These are phyloP conservation scores for Seminavis robusta DNA, from an alignment of 108 stramenopile genomes.

Conservation along the genomic window DNA sequence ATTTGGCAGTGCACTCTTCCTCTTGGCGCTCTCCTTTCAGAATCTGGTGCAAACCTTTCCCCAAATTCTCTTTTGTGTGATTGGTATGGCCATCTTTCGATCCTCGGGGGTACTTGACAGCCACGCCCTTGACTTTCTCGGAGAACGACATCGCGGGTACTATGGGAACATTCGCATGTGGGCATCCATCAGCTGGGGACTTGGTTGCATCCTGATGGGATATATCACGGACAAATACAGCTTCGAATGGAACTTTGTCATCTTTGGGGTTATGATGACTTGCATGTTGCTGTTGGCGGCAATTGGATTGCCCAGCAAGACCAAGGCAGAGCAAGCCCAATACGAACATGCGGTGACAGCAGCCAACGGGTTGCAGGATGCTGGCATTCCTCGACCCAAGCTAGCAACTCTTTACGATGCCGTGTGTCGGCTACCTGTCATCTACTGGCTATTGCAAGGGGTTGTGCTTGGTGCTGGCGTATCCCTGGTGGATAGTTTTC, in stretches of 20 bases:
- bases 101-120: slow-evolving; percentile 39
- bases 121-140: slow-evolving; percentile 38
- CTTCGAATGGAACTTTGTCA: slow-evolving; percentile 47
- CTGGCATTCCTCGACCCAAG: slow-evolving; percentile 13
- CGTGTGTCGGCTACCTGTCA: too few relatives aligned
- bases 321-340: neutral
- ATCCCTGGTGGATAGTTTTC: slow-evolving; percentile 39
- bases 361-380: neutral
- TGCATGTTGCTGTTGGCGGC: slow-evolving; percentile 18
- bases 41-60: too few relatives aligned
- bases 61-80: too few relatives aligned
- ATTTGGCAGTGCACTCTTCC: slow-evolving; percentile 12
- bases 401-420: too few relatives aligned
- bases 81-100: slow-evolving; percentile 35
- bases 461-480: slow-evolving; percentile 44
- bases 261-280: too few relatives aligned
- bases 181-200: slow-evolving; percentile 38
- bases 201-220: slow-evolving; percentile 50
- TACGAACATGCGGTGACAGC: neutral
- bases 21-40: slow-evolving; percentile 36
- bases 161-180: slow-evolving; percentile 47
- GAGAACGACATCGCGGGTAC: slow-evolving; percentile 26
- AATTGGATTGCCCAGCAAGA: slow-evolving; percentile 11
- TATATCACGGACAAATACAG: slow-evolving; percentile 42
- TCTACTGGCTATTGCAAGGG: slow-evolving; percentile 29